Evolutionary conservation across 306 rosid species (phyloP).

Genomic region (Rosa multiflora): DNA sequence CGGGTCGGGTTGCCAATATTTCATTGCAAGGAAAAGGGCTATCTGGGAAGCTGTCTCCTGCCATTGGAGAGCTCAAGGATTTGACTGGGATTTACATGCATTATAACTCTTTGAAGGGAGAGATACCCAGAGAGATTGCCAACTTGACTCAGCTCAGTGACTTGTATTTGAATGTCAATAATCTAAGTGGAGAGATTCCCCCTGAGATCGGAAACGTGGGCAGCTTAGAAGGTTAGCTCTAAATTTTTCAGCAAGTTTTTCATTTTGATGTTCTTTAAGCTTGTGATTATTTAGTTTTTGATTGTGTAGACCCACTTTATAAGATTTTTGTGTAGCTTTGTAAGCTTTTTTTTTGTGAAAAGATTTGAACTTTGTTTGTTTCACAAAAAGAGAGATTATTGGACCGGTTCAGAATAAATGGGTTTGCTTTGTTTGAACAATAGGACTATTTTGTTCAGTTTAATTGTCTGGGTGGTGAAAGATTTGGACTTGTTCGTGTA

Average conservation of each 20-base stretch:
- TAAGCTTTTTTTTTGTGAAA: background rate
- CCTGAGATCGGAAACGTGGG: constrained; percentile 59
- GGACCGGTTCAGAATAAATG: background rate
- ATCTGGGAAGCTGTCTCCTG: constrained; percentile 66
- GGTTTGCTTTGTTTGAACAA: background rate
- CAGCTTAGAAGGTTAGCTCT: constrained; percentile 61
- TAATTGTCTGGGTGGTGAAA: constrained; percentile 1
- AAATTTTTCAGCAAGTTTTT: constrained; percentile 14
- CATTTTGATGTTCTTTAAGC: constrained; percentile 18
- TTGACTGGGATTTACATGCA: constrained; percentile 85
- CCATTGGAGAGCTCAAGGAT: constrained; percentile 62
- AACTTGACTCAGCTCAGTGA: constrained; percentile 63
- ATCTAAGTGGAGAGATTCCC: constrained; percentile 66
- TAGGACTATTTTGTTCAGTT: background rate
- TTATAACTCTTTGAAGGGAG: constrained; percentile 66
- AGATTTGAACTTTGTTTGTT: constrained; percentile 5
- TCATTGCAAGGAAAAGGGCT: constrained; percentile 82
- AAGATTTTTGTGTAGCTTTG: constrained; percentile 21
- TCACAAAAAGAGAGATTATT: background rate
- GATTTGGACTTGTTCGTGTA: background rate
- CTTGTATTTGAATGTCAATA: constrained; percentile 77
- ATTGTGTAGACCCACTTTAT: constrained; percentile 21
- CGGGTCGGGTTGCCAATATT: constrained; percentile 68
- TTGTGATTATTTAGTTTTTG: constrained; percentile 10
- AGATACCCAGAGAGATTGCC: constrained; percentile 61